phyloP scores from a whole-genome alignment of 2,329 filamentous ascomycete species.

The Rutstroemia sp. region DNA sequence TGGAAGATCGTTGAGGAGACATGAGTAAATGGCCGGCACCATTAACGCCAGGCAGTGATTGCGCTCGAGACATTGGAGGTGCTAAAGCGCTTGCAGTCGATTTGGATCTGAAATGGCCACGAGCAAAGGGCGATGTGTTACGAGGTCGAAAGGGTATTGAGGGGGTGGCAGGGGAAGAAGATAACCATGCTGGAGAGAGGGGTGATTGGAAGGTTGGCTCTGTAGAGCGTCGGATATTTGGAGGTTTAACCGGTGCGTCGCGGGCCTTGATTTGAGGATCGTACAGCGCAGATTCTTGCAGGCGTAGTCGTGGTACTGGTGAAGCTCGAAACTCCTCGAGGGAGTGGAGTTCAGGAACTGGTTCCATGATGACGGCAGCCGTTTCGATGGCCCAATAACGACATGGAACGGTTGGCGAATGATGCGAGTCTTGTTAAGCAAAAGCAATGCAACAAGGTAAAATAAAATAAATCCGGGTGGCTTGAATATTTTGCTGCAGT shows the following conservation, averaged over 20 bases:
- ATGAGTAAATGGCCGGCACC: conserved; percentile 48
- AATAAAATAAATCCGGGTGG: not conserved
- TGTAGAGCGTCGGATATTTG: conserved; percentile 48
- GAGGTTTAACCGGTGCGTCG: conserved; percentile 36
- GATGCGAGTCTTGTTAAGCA: conserved; percentile 1
- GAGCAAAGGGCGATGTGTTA: conserved; percentile 53
- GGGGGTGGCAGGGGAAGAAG: conserved; percentile 29
- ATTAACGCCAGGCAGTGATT: conserved; percentile 57
- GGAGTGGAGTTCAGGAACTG: conserved; percentile 60
- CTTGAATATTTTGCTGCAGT: conserved; percentile 3
- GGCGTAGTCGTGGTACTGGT: conserved; percentile 46
- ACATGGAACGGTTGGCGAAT: conserved; percentile 6
- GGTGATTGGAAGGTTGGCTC: conserved; percentile 49
- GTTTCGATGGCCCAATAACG: conserved; percentile 7
- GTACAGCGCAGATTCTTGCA: conserved; percentile 27
- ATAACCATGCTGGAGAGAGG: conserved; percentile 33
- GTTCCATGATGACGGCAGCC: conserved; percentile 44
- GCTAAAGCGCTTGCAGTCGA: conserved; percentile 48
- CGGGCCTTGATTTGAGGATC: conserved; percentile 13
- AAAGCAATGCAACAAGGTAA: too few relatives aligned
- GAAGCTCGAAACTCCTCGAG: conserved; percentile 59
- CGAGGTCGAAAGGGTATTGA: conserved; percentile 51
- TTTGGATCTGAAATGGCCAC: conserved; percentile 48
- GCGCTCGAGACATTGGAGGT: conserved; percentile 52
- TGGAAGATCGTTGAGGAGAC: conserved; percentile 44